Conservation (phyloP, 139 green algal species). For the Cymbomonas tetramitiformis region DNA sequence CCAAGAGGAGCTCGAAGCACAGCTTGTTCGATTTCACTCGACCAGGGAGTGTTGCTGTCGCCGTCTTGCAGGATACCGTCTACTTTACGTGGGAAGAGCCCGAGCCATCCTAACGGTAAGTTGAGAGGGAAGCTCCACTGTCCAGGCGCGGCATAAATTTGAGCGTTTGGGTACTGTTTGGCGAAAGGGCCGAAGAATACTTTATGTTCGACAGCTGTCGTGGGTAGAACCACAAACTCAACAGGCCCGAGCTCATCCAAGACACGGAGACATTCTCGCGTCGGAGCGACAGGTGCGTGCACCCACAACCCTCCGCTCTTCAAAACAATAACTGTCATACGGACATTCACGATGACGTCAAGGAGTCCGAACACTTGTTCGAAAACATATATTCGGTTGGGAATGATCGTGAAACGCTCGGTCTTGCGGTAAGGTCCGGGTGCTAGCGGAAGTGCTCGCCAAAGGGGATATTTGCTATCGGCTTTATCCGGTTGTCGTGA, state of each 20-base stretch:
- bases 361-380: too few species aligned
- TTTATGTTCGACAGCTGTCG: conserved; percentile 43
- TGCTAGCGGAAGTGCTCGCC: too few species aligned
- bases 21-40: conserved; percentile 33
- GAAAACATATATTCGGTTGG: too few species aligned
- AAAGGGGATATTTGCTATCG: too few species aligned
- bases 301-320: conserved; percentile 8
- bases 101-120: conserved; percentile 27
- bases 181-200: conserved; percentile 34
- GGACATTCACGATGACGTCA: conserved; percentile 16
- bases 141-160: conserved; percentile 22
- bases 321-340: conserved; percentile 21
- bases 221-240: conserved; percentile 36
- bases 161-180: conserved; percentile 25
- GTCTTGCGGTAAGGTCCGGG: too few species aligned
- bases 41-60: conserved; percentile 8
- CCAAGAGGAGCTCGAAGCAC: conserved; percentile 20
- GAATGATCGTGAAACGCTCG: too few species aligned
- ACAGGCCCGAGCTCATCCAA: conserved; percentile 28
- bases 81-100: conserved; percentile 18
- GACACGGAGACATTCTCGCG: conserved; percentile 32
- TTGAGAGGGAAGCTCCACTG: conserved; percentile 38
- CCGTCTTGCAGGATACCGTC: conserved; percentile 3
- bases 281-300: conserved; percentile 18
- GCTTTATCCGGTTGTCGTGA: too few species aligned